Evolutionary conservation across 371 early-diverging fungal genomes (phyloP).

Genomic region (Haplosporangium sp.): DNA sequence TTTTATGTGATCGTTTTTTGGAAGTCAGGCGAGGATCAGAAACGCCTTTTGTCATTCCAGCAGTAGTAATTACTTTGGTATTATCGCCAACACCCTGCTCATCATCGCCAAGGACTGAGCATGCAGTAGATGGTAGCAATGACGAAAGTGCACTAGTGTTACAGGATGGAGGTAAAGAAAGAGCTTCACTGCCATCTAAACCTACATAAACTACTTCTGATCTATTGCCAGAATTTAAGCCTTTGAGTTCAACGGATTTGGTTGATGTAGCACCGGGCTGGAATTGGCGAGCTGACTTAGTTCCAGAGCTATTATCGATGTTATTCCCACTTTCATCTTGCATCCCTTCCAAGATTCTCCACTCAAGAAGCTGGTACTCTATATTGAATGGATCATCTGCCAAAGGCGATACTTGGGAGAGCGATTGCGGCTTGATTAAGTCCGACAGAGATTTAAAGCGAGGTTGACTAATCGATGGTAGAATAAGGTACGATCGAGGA

Average conservation of each 20-base stretch:
- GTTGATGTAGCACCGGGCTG: not conserved
- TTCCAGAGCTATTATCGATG: not conserved
- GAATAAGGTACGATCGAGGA: not conserved
- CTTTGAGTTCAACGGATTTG: not conserved
- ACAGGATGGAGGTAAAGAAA: slow-evolving; percentile 2
- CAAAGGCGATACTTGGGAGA: not conserved
- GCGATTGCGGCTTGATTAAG: not conserved
- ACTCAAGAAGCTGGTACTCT: slow-evolving; percentile 4
- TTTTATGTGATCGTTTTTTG: not conserved
- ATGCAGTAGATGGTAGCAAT: slow-evolving; percentile 1
- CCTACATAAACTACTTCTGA: not conserved
- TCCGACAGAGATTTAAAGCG: not conserved
- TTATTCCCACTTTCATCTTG: not conserved
- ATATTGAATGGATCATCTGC: not conserved
- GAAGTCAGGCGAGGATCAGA: not conserved
- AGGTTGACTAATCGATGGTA: not conserved
- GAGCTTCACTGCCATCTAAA: not conserved
- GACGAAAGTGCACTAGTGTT: not conserved
- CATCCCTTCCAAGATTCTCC: not conserved
- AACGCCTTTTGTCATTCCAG: not conserved
- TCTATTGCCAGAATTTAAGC: not conserved
- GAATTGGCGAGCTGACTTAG: slow-evolving; percentile 1
- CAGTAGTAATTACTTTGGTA: not conserved
- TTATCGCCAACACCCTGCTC: not conserved
- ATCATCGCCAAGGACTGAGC: slow-evolving; percentile 11